Base-by-base conservation (phyloP, 2,329 filamentous ascomycete genomes). In the Hypoxylon sp. region DNA sequence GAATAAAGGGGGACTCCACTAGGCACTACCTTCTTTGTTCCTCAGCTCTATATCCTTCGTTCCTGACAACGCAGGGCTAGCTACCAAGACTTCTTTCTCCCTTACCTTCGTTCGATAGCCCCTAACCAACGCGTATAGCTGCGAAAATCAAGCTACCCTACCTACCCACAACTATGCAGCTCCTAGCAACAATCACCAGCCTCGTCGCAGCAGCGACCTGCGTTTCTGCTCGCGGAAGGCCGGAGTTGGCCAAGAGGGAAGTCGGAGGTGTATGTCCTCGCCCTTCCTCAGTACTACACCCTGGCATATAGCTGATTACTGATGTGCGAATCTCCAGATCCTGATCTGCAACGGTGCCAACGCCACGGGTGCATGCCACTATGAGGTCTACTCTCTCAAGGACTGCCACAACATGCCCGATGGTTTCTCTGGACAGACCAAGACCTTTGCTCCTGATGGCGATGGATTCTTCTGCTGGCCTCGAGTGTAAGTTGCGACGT, bases 331-430 rank as follows among this genome's bases (percentile, higher is more conserved):
- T n/a, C 17, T 46, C 6, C 62, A 87, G 85, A 66, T 87, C 68
- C 80, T 85, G 65, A 77, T 86, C 58, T 87, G 86, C 79, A 84
- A 80, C 29, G 85, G 85, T 27, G 78, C 80, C 74, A 83, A 86
- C 73, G 81, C 82, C 19, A 86, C 85, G 1, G 85, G 84, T 35
- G 70, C 73, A 8, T 88, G 85, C 78, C 71, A 75, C 51, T 78
- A 86, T 72, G 65, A 77, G 21, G 79, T 82, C 48, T 85, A 84
- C 74, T 53, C 80, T 11, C 73, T 87, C 50, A 57, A 80, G 3
- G 78, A 77, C 48, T 88, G 86, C 77, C 77, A 84, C 75, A 78
- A 86, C 75, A 78, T 87, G 57, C 74, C 79, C 1, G 65, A 72
- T 7, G 79, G 79, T n/a, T 83, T 81, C 64, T 74, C 75, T 69